Evolutionary conservation across 805 yeast species (phyloP).

Genomic region (Metschnikowia rubicola): DNA sequence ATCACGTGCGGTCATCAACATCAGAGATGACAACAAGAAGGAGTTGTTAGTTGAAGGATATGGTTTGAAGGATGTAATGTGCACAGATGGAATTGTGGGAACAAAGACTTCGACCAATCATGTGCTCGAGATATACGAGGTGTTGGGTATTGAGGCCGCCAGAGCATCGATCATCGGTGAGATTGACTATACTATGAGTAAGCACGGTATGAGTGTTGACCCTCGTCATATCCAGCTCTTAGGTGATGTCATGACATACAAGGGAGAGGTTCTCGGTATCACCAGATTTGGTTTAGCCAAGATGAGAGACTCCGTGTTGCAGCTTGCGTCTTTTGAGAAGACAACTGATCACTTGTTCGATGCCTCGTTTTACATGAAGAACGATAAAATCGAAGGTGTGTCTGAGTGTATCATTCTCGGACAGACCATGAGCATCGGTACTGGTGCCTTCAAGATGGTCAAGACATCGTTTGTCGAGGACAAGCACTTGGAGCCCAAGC

Average conservation of each 20-base stretch:
- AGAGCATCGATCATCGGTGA: constrained; percentile 88
- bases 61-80: constrained; percentile 93
- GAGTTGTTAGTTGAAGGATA: constrained; percentile 97
- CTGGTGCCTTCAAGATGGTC: constrained; percentile 90
- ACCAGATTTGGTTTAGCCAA: constrained; percentile 97
- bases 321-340: constrained; percentile 95
- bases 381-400: constrained; percentile 94
- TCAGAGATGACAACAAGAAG: constrained; percentile 77
- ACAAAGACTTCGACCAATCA: constrained; percentile 86
- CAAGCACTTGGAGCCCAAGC: constrained; percentile 40
- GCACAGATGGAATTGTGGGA: constrained; percentile 94
- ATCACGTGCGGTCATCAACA: constrained; percentile 93
- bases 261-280: constrained; percentile 97
- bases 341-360: constrained; percentile 98
- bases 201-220: constrained; percentile 99
- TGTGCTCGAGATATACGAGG: constrained; percentile 81
- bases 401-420: constrained; percentile 97
- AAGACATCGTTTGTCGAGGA: constrained; percentile 49
- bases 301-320: constrained; percentile 97
- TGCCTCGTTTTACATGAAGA: constrained; percentile 97
- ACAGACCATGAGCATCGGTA: constrained; percentile 96
- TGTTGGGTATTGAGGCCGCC: constrained; percentile 97
- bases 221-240: constrained; percentile 97
- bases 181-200: constrained; percentile 96
- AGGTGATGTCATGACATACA: constrained; percentile 98